phyloP scores from a whole-genome alignment of 31 red algal species.

The Porphyra umbilicalis region DNA sequence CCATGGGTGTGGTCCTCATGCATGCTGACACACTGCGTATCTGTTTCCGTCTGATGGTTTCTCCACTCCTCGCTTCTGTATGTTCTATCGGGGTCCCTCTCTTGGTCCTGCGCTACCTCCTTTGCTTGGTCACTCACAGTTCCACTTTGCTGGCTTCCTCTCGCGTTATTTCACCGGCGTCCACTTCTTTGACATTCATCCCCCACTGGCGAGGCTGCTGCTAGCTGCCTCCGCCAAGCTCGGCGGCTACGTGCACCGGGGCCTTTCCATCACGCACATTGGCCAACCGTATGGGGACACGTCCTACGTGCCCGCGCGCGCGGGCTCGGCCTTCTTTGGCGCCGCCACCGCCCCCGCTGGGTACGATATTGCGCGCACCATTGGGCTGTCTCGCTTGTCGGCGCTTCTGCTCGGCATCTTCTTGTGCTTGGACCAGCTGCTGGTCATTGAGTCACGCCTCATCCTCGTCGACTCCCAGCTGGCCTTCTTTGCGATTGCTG shows the following conservation, averaged over 20 bases:
- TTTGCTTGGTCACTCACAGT: slow-evolving; percentile 41
- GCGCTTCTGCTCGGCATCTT: slow-evolving; percentile 32
- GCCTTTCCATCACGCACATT: slow-evolving; percentile 30
- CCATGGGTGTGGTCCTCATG: no score
- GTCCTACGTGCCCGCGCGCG: slow-evolving; percentile 53
- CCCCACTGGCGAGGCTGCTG: slow-evolving; percentile 70
- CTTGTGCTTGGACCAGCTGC: slow-evolving; percentile 56
- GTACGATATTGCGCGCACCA: slow-evolving; percentile 47
- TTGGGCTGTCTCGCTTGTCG: slow-evolving; percentile 23
- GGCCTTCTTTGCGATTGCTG: slow-evolving; percentile 43
- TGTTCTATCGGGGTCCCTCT: not conserved
- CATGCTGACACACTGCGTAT: no score
- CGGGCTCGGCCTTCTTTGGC: slow-evolving; percentile 63
- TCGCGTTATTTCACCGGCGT: slow-evolving; percentile 49
- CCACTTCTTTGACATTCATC: slow-evolving; percentile 96
- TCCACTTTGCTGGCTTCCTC: slow-evolving; percentile 79
- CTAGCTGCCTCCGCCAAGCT: slow-evolving; percentile 38
- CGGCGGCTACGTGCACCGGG: slow-evolving; percentile 24
- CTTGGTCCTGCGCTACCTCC: no score
- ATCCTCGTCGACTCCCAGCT: slow-evolving; percentile 90
- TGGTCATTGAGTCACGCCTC: slow-evolving; percentile 81
- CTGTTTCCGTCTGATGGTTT: no score
- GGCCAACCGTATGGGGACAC: slow-evolving; percentile 56
- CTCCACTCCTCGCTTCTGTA: not conserved
- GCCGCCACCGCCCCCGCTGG: slow-evolving; percentile 52